These are phyloP conservation scores for Astrocystis sublimbata DNA, from an alignment of 495 filamentous ascomycete genomes.

Conservation along the genomic window DNA sequence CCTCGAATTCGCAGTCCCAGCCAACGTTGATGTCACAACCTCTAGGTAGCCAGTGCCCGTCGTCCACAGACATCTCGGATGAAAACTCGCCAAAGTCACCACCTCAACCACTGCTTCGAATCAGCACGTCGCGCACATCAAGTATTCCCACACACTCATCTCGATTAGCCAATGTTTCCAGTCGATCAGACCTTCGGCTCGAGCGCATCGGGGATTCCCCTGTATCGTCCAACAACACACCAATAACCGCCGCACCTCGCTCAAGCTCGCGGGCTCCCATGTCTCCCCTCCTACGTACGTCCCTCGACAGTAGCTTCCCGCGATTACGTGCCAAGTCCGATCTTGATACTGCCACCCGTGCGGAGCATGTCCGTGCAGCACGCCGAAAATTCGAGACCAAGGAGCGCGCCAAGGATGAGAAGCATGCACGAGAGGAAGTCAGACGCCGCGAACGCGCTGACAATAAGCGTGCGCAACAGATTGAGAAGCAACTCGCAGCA, in stretches of 20 bases:
- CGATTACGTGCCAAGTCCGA: conserved; percentile 56
- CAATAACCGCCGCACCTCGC: conserved; percentile 24
- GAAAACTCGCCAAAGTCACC: conserved; percentile 29
- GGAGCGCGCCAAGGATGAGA: conserved; percentile 57
- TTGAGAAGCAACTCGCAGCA: conserved; percentile 39
- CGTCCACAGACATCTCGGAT: conserved; percentile 37
- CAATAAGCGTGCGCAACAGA: conserved; percentile 45
- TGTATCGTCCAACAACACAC: conserved; percentile 28
- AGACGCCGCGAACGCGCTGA: conserved; percentile 50
- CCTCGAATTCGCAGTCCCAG: conserved; percentile 29
- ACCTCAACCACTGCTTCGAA: conserved; percentile 40
- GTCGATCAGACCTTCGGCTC: conserved; percentile 43
- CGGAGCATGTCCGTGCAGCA: conserved; percentile 51
- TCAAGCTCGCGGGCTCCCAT: conserved; percentile 37
- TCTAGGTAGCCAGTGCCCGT: conserved; percentile 44
- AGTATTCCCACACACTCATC: conserved; percentile 35
- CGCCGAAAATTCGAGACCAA: conserved; percentile 56
- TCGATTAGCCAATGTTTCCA: conserved; percentile 42
- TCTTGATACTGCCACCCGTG: conserved; percentile 45
- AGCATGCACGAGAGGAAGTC: conserved; percentile 57
- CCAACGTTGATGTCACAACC: conserved; percentile 30
- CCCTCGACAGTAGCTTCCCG: conserved; percentile 52
- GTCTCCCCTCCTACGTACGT: conserved; percentile 53
- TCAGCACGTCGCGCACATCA: conserved; percentile 42
- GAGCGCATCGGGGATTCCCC: conserved; percentile 33